A percentile compares a stretch with the other conserved stretches of the same genome.
Evolutionary conservation across 352 stramenopile genomes (phyloP).

Genomic region (Phytopythium chamaehyphon): DNA sequence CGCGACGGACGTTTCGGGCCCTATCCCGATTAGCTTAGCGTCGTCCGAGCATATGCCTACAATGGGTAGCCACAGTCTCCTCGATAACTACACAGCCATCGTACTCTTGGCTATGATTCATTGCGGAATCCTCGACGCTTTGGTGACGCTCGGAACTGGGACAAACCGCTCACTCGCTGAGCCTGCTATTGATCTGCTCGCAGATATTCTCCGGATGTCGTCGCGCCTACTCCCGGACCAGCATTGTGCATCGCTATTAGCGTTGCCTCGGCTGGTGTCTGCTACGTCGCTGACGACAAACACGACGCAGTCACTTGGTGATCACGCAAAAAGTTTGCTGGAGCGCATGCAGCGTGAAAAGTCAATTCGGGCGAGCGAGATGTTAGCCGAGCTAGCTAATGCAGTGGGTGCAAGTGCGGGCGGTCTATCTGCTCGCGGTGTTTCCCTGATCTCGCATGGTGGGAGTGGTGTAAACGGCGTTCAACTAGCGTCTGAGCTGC

Average conservation of each 20-base stretch:
- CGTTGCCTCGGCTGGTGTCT: constrained; percentile 74
- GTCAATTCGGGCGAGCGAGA: constrained; percentile 81
- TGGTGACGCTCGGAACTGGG: constrained; percentile 80
- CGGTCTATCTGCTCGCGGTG: constrained; percentile 56
- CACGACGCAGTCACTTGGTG: constrained; percentile 62
- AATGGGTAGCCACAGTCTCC: constrained; percentile 70
- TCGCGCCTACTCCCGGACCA: constrained; percentile 79
- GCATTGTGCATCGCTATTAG: constrained; percentile 75
- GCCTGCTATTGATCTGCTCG: constrained; percentile 78
- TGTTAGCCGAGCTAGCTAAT: constrained; percentile 78
- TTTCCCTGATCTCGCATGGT: constrained; percentile 80
- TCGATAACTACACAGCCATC: constrained; percentile 88
- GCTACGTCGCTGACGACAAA: constrained; percentile 72
- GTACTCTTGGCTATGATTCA: constrained; percentile 85
- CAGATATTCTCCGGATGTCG: constrained; percentile 82
- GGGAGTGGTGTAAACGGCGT: constrained; percentile 83
- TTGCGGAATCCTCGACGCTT: constrained; percentile 74
- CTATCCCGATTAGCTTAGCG: constrained; percentile 66
- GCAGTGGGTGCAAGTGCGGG: constrained; percentile 74
- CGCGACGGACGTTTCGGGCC: constrained; percentile 28
- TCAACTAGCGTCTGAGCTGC: constrained; percentile 77
- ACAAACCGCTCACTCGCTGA: constrained; percentile 70
- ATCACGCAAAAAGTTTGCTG: constrained; percentile 67
- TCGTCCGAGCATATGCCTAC: constrained; percentile 60
- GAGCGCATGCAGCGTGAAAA: constrained; percentile 79